Evolutionary conservation across 2,329 filamentous ascomycete species (phyloP).

Genomic region (Albifimbria verrucaria): DNA sequence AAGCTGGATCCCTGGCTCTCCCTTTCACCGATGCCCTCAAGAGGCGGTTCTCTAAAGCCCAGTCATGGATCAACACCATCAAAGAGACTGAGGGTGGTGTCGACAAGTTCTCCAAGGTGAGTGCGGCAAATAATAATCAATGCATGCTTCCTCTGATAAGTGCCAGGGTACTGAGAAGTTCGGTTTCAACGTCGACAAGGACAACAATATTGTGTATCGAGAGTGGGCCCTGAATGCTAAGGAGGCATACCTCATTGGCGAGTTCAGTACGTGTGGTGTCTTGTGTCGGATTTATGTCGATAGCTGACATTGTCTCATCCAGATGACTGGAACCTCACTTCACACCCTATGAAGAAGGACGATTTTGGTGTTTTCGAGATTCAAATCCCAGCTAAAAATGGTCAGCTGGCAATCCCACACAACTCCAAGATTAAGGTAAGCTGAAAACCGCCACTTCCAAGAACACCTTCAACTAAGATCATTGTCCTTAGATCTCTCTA

Average conservation of each 20-base stretch:
- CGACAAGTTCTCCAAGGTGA: conserved; percentile 83
- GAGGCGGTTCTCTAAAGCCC: conserved; percentile 72
- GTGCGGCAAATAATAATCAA: conserved; percentile 12
- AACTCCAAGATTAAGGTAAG: conserved; percentile 93
- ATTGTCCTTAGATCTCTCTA: conserved; percentile 79
- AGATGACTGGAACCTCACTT: conserved; percentile 83
- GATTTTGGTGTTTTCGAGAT: conserved; percentile 86
- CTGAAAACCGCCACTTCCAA: too few species aligned
- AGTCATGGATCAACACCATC: conserved; percentile 84
- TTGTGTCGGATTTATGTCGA: background rate
- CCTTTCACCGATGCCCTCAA: conserved; percentile 79
- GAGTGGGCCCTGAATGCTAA: conserved; percentile 95
- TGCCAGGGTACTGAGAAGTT: conserved; percentile 77
- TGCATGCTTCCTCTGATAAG: background rate
- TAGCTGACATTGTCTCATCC: conserved; percentile 23
- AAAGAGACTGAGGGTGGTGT: conserved; percentile 82
- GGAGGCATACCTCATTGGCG: conserved; percentile 82
- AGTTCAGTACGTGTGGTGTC: conserved; percentile 69
- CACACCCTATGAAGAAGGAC: conserved; percentile 85
- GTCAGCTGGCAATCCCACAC: conserved; percentile 78
- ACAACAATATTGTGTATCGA: conserved; percentile 84
- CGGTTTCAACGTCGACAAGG: conserved; percentile 75
- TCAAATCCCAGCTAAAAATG: conserved; percentile 67
- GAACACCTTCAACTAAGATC: background rate
- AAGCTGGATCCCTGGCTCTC: conserved; percentile 85